Conservation (phyloP, 164 flowering plant species). For the Vitis rotundifolia region DNA sequence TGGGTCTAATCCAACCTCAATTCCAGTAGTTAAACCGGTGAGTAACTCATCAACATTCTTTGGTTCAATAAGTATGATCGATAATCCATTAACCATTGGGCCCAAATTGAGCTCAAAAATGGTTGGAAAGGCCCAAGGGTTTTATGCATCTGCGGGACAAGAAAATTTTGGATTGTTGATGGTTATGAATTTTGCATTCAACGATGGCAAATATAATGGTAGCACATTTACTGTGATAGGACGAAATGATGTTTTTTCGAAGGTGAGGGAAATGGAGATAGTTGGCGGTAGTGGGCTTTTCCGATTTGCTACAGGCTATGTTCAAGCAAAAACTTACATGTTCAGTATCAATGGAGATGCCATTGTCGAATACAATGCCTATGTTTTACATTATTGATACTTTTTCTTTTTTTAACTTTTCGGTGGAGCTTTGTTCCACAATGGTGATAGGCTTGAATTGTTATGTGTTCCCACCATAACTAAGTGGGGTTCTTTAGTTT, state of each 20-base stretch:
- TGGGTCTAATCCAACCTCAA: slow-evolving; percentile 30
- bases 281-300: slow-evolving; percentile 62
- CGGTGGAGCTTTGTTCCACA: neutral
- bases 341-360: slow-evolving; percentile 24
- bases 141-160: slow-evolving; percentile 39
- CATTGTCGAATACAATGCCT: slow-evolving; percentile 31
- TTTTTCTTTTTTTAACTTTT: neutral
- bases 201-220: slow-evolving; percentile 50
- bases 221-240: slow-evolving; percentile 53
- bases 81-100: slow-evolving; percentile 47
- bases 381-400: slow-evolving; percentile 30
- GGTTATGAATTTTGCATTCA: slow-evolving; percentile 60
- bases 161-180: slow-evolving; percentile 34
- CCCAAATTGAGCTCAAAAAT: slow-evolving; percentile 40
- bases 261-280: slow-evolving; percentile 53
- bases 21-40: slow-evolving; percentile 23
- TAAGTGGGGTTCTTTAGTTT: no score
- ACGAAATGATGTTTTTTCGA: slow-evolving; percentile 35
- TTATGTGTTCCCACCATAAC: neutral
- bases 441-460: neutral
- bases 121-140: slow-evolving; percentile 60
- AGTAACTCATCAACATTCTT: slow-evolving; percentile 21
- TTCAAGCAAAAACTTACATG: slow-evolving; percentile 16
- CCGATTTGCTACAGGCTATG: slow-evolving; percentile 37
- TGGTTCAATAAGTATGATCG: slow-evolving; percentile 45